Percentiles rank a stretch among this genome's conserved stretches.
These are phyloP conservation scores for Halophytophthora polymorphica DNA, from an alignment of 352 stramenopile genomes.

Conservation along the genomic window DNA sequence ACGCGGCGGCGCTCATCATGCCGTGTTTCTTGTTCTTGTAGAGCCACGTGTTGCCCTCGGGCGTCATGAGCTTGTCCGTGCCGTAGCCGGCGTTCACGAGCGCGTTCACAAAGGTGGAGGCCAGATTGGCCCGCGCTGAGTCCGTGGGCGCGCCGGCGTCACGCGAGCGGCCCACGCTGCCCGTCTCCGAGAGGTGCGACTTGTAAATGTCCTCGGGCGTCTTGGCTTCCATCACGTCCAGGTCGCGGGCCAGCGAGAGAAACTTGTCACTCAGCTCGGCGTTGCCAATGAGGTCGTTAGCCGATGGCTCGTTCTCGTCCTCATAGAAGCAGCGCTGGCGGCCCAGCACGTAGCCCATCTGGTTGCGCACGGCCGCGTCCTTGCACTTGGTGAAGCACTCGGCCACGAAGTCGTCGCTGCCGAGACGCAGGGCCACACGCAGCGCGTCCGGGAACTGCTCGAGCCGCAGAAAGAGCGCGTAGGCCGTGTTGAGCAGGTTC, in stretches of 20 bases:
- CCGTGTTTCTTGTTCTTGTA: conserved; percentile 99
- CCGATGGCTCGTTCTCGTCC: conserved; percentile 88
- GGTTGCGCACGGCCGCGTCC: conserved; percentile 61
- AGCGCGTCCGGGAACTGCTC: conserved; percentile 95
- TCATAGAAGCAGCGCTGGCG: conserved; percentile 94
- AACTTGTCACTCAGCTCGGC: conserved; percentile 96
- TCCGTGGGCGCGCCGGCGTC: conserved; percentile 86
- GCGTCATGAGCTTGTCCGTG: conserved; percentile 95
- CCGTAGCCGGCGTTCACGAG: conserved; percentile 99
- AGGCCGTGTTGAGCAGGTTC: conserved; percentile 91
- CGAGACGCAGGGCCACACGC: conserved; percentile 94
- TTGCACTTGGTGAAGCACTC: conserved; percentile 80
- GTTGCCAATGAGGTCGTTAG: conserved; percentile 97
- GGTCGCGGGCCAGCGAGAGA: conserved; percentile 93
- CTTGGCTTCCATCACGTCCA: conserved; percentile 97
- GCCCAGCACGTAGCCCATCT: conserved; percentile 97
- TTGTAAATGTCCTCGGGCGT: conserved; percentile 99
- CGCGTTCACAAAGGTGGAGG: conserved; percentile 99
- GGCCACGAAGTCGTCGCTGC: conserved; percentile 71
- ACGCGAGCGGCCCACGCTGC: conserved; percentile 66
- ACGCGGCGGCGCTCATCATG: conserved; percentile 98
- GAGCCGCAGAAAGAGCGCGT: conserved; percentile 94
- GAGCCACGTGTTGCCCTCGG: conserved; percentile 95
- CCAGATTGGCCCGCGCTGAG: conserved; percentile 97
- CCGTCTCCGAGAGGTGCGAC: conserved; percentile 97